Conservation (phyloP, 2,329 filamentous ascomycete genomes). For the Penicillium sp. region DNA sequence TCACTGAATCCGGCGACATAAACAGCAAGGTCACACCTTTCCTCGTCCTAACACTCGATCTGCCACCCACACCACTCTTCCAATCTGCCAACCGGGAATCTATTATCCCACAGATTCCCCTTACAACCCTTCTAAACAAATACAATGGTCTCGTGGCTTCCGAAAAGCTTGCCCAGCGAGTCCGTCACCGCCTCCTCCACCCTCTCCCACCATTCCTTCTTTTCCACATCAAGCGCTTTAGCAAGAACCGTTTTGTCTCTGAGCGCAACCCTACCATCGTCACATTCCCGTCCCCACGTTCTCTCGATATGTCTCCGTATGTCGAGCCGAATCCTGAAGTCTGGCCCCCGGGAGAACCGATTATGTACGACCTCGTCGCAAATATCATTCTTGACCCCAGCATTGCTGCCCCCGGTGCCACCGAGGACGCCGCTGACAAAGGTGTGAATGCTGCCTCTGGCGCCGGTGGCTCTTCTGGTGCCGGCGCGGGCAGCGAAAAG, state of each 20-base stretch:
- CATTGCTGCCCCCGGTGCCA: conserved; percentile 68
- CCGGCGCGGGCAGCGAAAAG: conserved; percentile 87
- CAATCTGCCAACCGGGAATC: conserved; percentile 93
- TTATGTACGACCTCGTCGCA: conserved; percentile 93
- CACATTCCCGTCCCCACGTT: conserved; percentile 83
- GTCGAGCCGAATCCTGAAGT: conserved; percentile 81
- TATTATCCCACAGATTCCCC: conserved; percentile 80
- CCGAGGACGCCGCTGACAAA: conserved; percentile 46
- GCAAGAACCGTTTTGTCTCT: conserved; percentile 91
- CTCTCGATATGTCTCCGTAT: conserved; percentile 86
- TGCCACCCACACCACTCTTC: conserved; percentile 90
- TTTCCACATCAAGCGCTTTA: conserved; percentile 97
- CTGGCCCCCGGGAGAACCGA: conserved; percentile 75
- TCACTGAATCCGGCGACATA: conserved; percentile 86
- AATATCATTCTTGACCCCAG: conserved; percentile 71
- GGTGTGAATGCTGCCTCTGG: conserved; percentile 40
- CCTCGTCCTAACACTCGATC: conserved; percentile 88
- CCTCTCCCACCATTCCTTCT: conserved; percentile 88
- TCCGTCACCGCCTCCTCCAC: conserved; percentile 86
- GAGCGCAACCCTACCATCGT: conserved; percentile 98
- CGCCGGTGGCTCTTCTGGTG: conserved; percentile 55
- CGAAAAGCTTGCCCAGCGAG: conserved; percentile 84
- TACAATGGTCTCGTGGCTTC: conserved; percentile 89
- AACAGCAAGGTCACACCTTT: conserved; percentile 78
- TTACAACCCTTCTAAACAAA: conserved; percentile 82